Evolutionary conservation across 2,329 filamentous ascomycete genomes (phyloP).

Genomic region (Cladophialophora carrionii): DNA sequence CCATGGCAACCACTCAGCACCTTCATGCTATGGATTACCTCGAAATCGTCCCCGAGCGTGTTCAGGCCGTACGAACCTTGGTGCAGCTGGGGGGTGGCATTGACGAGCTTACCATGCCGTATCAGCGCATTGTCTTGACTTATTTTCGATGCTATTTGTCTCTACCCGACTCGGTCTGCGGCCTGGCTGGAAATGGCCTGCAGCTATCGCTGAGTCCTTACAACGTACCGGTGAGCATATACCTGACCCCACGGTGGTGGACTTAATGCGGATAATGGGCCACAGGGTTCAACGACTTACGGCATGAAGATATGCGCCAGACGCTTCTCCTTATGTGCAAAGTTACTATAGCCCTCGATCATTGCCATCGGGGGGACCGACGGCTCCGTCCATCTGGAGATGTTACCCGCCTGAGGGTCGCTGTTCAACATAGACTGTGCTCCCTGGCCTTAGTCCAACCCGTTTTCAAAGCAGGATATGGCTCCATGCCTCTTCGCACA

Average conservation of each 20-base stretch:
- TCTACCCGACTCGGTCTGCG: not conserved
- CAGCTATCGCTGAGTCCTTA: conserved; percentile 5
- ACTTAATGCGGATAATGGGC: conserved; percentile 5
- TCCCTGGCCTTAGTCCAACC: conserved; percentile 11
- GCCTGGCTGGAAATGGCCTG: conserved; percentile 6
- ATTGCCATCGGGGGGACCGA: conserved; percentile 9
- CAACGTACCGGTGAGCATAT: conserved; percentile 9
- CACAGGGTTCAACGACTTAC: conserved; percentile 1
- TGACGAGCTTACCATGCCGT: conserved; percentile 10
- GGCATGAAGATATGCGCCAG: conserved; percentile 5
- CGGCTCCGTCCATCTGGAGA: conserved; percentile 1
- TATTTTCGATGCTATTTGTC: conserved; percentile 10
- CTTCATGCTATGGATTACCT: conserved; percentile 12
- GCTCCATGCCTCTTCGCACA: conserved; percentile 10
- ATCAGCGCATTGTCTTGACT: conserved; percentile 3
- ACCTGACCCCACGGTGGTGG: not conserved
- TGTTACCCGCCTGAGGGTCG: conserved; percentile 3
- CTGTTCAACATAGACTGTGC: conserved; percentile 9
- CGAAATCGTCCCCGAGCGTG: conserved; percentile 6
- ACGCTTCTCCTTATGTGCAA: conserved; percentile 9
- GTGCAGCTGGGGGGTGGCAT: conserved; percentile 8
- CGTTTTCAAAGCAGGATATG: conserved; percentile 7
- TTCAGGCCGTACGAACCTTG: conserved; percentile 1
- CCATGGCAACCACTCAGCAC: conserved; percentile 4
- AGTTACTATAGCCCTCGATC: conserved; percentile 7